phyloP scores from a whole-genome alignment of 306 rosid species.

The Dalbergia oliveri region DNA sequence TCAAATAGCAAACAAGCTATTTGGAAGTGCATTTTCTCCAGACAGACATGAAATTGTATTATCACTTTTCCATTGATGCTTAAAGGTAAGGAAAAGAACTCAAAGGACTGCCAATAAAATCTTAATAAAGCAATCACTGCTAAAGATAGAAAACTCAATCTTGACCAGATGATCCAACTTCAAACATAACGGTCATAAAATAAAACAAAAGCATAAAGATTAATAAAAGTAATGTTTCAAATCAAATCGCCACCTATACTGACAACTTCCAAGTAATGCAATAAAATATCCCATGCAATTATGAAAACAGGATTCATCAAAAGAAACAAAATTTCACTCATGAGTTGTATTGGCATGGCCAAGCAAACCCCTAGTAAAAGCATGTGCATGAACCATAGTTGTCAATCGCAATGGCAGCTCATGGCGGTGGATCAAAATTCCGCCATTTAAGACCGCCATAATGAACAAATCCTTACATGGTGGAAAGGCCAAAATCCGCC shows the following conservation, averaged over 20 bases:
- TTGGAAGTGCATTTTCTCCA: not conserved
- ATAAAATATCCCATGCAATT: not conserved
- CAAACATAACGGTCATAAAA: not conserved
- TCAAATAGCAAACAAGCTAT: not conserved
- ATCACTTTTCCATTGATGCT: not conserved
- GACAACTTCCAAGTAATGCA: conserved; percentile 9
- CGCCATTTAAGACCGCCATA: no score
- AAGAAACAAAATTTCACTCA: conserved; percentile 9
- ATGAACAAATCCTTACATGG: no score
- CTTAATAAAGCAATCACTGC: conserved; percentile 17
- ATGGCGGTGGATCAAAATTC: no score
- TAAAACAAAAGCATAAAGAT: not conserved
- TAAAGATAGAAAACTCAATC: conserved; percentile 7
- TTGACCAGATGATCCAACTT: not conserved
- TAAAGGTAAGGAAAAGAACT: not conserved
- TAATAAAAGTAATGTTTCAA: conserved; percentile 11
- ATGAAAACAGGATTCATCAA: not conserved
- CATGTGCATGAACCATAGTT: not conserved
- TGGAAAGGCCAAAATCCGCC: no score
- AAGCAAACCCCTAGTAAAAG: conserved; percentile 13
- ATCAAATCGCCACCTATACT: not conserved
- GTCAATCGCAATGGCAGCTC: no score
- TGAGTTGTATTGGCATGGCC: conserved; percentile 17
- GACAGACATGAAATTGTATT: not conserved
- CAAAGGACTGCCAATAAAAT: not conserved